Base-by-base conservation (phyloP, 1,284 basidiomycete genomes). In the Takashimella koratensis region DNA sequence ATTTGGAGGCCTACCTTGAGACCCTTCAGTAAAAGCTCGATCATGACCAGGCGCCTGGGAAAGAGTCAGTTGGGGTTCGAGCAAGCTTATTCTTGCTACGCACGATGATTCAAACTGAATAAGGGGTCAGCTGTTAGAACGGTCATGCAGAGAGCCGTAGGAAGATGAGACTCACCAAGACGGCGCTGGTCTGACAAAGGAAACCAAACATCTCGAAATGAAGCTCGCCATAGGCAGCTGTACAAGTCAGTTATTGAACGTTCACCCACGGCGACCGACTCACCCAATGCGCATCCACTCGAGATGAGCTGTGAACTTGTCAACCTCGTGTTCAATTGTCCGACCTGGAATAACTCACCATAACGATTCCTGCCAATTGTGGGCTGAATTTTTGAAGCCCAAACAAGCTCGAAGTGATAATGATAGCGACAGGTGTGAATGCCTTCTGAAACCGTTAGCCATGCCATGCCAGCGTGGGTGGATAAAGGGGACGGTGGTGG, bases 381-480 rank as follows among this genome's bases (percentile, higher is more conserved):
- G 83, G 83, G 70, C 82, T 91, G 2, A 92, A 86, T 48, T 93
- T 87, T 54, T 92, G 86, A 52, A 93, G 84, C 51, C 86, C 84
- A 79, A 88, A 88, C 1, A 83, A 79, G 81, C 92, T 95, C 6
- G 92, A 94, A 68, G 97, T 94, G 62, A 98, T 82, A 27, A 98
- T 83, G 65, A 98, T 96, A 1, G 93, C 90, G 13, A 97, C 94
- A 0, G 94, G 92, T n/a, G 83, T 90, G 79, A 98, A 98, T 6
- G 94, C 95, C 87, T 92, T 65, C 16, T n/a, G 23, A 41, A 25
- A 10, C 10, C 30, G 30, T 36, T 36, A 36, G 30, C 16, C n/a
- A n/a, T n/a, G n/a, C n/a, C n/a, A n/a, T n/a, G n/a, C n/a, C n/a
- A n/a, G n/a, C n/a, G n/a, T n/a, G n/a, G n/a, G n/a, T n/a, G n/a